Percentiles rank a stretch among this genome's conserved stretches.
Conservation (phyloP, 208 protist species). For the Angomonas deanei region DNA sequence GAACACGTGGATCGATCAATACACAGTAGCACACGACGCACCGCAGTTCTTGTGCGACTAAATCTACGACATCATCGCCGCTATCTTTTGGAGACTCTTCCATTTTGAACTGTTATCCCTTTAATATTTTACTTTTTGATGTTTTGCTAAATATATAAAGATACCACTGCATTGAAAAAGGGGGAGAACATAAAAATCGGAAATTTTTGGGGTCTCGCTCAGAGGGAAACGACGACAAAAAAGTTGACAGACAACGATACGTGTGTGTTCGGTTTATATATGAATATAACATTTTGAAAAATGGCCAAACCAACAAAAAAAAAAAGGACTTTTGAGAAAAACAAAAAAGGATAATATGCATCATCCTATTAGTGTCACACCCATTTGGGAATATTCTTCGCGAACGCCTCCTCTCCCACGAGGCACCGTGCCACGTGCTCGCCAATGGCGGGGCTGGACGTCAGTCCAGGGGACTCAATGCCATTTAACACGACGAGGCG, state of each 20-base stretch:
- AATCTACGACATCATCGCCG: slow-evolving; percentile 12
- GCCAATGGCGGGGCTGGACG: slow-evolving; percentile 27
- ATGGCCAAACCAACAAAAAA: no score
- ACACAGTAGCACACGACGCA: slow-evolving; percentile 46
- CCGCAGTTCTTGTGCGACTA: slow-evolving; percentile 29
- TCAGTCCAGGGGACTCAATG: slow-evolving; percentile 39
- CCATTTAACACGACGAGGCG: slow-evolving; percentile 28
- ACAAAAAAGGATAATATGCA: slow-evolving; percentile 4
- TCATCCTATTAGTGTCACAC: neutral
- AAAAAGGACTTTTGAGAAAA: neutral
- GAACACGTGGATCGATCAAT: slow-evolving; percentile 50
- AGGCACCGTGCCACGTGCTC: slow-evolving; percentile 28
- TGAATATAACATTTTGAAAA: neutral
- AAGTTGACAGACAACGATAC: neutral
- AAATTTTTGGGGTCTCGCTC: no score
- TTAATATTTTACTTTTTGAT: no score
- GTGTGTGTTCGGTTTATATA: no score
- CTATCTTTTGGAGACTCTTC: neutral
- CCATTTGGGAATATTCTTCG: slow-evolving; percentile 14
- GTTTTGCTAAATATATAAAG: neutral
- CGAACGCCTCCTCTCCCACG: neutral
- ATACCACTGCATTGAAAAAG: neutral
- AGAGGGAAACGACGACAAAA: neutral
- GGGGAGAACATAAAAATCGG: neutral
- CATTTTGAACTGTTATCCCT: no score